Conservation (phyloP, 768 basidiomycete species). For the Grammothele lineata region DNA sequence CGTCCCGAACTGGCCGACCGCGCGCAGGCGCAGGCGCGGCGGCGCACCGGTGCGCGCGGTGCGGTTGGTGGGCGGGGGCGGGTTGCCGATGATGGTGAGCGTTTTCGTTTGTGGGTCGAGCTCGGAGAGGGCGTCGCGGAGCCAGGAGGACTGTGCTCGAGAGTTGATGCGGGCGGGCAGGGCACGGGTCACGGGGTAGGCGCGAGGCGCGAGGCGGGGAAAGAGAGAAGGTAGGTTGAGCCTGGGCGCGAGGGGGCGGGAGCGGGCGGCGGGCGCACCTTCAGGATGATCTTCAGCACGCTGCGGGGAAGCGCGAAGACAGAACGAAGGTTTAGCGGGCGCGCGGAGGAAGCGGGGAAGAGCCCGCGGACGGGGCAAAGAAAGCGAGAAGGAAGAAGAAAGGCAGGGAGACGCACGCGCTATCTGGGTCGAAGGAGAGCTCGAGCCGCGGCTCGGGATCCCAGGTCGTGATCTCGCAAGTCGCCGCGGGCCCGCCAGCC, state of each 20-base stretch:
- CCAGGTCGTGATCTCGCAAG: slow-evolving; percentile 82
- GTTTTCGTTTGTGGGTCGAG: slow-evolving; percentile 86
- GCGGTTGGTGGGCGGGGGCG: slow-evolving; percentile 36
- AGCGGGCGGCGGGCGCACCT: slow-evolving; percentile 40
- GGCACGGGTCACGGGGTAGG: no score
- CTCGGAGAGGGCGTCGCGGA: slow-evolving; percentile 88
- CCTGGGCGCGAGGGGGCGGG: neutral
- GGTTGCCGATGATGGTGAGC: slow-evolving; percentile 78
- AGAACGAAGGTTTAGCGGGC: no score
- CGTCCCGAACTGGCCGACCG: slow-evolving; percentile 77
- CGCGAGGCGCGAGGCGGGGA: neutral
- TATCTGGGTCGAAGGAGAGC: slow-evolving; percentile 68
- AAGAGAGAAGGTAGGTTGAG: neutral
- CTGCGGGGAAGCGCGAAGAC: slow-evolving; percentile 5
- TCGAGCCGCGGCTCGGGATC: slow-evolving; percentile 80
- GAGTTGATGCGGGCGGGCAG: no score
- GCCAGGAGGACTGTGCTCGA: slow-evolving; percentile 71
- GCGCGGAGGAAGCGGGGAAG: no score
- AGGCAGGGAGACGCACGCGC: slow-evolving; percentile 40
- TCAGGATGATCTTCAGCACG: slow-evolving; percentile 78
- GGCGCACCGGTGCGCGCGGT: slow-evolving; percentile 28
- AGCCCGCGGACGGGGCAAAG: no score
- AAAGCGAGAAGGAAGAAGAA: no score
- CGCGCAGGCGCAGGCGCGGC: slow-evolving; percentile 77
- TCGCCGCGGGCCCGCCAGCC: slow-evolving; percentile 76